phyloP scores from a whole-genome alignment of 1,284 basidiomycete species.

The Flammula alnicola region DNA sequence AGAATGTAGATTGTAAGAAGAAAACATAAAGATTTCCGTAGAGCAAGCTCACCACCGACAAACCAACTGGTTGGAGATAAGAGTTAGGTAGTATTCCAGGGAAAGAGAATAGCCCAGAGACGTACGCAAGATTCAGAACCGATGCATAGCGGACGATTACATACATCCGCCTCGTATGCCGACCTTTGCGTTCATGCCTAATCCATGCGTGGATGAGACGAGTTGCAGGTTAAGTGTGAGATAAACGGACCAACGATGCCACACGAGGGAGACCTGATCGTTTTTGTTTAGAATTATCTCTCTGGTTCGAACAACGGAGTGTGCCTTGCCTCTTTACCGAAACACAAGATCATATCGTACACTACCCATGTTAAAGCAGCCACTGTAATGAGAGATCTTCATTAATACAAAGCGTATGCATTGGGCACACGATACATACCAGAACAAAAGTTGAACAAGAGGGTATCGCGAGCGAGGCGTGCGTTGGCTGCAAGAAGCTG shows the following conservation, averaged over 20 bases:
- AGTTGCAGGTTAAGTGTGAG: neutral
- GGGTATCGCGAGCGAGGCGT: constrained; percentile 11
- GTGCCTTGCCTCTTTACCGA: constrained; percentile 20
- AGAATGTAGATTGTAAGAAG: constrained; percentile 1
- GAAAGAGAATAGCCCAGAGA: neutral
- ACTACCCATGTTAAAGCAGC: constrained; percentile 25
- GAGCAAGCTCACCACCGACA: constrained; percentile 19
- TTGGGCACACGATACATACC: constrained; percentile 7
- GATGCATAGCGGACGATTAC: constrained; percentile 25
- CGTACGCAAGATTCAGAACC: constrained; percentile 22
- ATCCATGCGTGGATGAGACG: neutral
- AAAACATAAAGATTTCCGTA: neutral
- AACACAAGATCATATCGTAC: constrained; percentile 23
- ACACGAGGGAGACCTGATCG: constrained; percentile 19
- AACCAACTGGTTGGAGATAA: constrained; percentile 17
- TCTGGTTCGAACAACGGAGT: neutral
- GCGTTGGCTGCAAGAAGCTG: neutral
- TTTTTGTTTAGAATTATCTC: neutral
- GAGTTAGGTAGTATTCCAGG: neutral
- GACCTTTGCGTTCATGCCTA: constrained; percentile 22
- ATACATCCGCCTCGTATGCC: constrained; percentile 23
- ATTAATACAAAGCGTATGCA: neutral
- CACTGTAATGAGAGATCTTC: constrained; percentile 9
- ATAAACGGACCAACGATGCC: constrained; percentile 22
- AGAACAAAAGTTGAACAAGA: constrained; percentile 14